Percentiles rank a stretch among this genome's conserved stretches.
phyloP scores from a whole-genome alignment of 139 green algal genomes.

The Eudorina sp. region DNA sequence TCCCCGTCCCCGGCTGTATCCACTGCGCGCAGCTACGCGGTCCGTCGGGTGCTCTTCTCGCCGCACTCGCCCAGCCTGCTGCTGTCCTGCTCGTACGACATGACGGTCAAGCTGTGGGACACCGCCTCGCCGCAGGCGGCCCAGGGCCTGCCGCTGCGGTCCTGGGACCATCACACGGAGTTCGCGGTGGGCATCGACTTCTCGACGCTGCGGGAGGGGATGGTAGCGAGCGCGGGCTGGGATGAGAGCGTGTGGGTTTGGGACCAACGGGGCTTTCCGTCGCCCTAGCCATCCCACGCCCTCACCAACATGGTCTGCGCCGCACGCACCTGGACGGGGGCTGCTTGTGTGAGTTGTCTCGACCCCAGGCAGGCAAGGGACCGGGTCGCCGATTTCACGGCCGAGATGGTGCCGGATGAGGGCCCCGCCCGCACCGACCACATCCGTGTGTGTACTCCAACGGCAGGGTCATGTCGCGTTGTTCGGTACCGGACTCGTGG shows the following conservation, averaged over 20 bases:
- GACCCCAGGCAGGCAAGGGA: no score
- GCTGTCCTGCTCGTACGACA: constrained; percentile 94
- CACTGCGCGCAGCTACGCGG: constrained; percentile 90
- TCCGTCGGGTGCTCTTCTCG: constrained; percentile 90
- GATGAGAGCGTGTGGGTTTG: constrained; percentile 85
- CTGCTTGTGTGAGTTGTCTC: neutral
- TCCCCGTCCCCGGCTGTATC: no score
- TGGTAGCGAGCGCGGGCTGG: constrained; percentile 91
- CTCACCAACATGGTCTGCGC: no score
- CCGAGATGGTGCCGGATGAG: no score
- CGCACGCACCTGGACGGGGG: neutral
- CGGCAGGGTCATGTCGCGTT: no score
- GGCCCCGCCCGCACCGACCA: no score
- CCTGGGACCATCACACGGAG: constrained; percentile 92
- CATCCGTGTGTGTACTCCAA: no score
- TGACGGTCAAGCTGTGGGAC: constrained; percentile 97
- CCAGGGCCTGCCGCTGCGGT: constrained; percentile 44
- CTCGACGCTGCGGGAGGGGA: constrained; percentile 83
- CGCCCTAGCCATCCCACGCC: no score
- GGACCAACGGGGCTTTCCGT: constrained; percentile 58
- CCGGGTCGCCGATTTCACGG: no score
- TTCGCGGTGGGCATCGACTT: constrained; percentile 95
- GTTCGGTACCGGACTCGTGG: no score
- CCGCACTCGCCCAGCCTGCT: constrained; percentile 88
- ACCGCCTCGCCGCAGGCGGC: constrained; percentile 51